phyloP scores from a whole-genome alignment of 2,329 filamentous ascomycete genomes.

The Fusarium agapanthi region DNA sequence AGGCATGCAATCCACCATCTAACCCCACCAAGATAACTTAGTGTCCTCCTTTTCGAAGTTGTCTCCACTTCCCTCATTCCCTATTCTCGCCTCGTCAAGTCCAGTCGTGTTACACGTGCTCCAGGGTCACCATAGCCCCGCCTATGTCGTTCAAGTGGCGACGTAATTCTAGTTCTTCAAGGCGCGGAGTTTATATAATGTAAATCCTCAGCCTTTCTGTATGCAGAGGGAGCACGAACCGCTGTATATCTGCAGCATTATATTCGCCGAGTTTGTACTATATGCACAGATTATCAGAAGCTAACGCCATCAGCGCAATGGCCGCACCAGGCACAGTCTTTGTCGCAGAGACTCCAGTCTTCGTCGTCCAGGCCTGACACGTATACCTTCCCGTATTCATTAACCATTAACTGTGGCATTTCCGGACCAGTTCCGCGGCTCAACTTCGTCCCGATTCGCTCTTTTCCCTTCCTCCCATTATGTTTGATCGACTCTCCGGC shows the following conservation, averaged over 20 bases:
- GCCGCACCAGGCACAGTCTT: neutral
- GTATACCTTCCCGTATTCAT: neutral
- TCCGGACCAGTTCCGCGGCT: neutral
- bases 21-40: neutral
- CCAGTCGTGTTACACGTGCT: neutral
- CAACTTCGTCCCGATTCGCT: neutral
- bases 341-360: neutral
- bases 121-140: neutral
- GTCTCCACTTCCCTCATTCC: neutral
- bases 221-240: neutral
- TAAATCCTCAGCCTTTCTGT: neutral
- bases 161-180: neutral
- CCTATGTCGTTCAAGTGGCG: neutral
- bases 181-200: neutral
- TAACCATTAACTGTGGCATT: neutral
- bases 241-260: neutral
- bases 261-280: neutral
- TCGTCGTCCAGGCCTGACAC: neutral
- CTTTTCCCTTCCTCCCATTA: neutral
- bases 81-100: neutral
- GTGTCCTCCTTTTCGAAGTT: neutral
- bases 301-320: neutral
- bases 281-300: neutral
- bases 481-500: neutral
- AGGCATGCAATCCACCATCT: accelerated